phyloP scores from a whole-genome alignment of 495 filamentous ascomycete species.

The Penicillium parvum region DNA sequence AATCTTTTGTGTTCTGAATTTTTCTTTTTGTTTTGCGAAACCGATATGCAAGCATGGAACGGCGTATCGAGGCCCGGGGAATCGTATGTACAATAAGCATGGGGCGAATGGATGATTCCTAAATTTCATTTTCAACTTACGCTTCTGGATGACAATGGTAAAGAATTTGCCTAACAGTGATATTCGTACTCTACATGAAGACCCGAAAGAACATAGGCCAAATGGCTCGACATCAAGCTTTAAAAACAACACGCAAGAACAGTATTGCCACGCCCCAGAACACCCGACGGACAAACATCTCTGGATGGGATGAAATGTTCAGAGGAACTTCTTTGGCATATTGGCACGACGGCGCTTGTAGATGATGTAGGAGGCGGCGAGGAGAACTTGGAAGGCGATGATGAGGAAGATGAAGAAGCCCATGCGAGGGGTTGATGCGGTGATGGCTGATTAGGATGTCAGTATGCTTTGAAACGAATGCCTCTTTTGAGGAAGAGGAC shows the following conservation, averaged over 20 bases:
- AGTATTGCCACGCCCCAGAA: conserved; percentile 1
- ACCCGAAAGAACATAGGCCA: conserved; percentile 7
- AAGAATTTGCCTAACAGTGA: background rate
- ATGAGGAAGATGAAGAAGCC: conserved; percentile 69
- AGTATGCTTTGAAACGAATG: conserved; percentile 3
- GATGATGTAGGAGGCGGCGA: conserved; percentile 63
- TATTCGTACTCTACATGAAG: conserved; percentile 24
- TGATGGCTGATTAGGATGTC: conserved; percentile 48
- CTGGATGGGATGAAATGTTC: conserved; percentile 11
- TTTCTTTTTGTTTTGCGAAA: conserved; percentile 15
- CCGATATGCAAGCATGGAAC: conserved; percentile 10
- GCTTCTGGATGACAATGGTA: too few relatives aligned
- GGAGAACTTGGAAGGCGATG: conserved; percentile 68
- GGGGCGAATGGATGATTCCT: conserved; percentile 13
- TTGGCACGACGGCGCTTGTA: conserved; percentile 77
- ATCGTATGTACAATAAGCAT: conserved; percentile 22
- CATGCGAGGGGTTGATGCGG: conserved; percentile 59
- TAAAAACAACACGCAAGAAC: conserved; percentile 17
- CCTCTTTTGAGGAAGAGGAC: background rate
- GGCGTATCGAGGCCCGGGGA: conserved; percentile 10
- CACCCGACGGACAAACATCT: background rate
- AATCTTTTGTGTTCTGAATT: conserved; percentile 6
- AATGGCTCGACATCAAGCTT: conserved; percentile 10
- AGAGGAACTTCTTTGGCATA: conserved; percentile 91
- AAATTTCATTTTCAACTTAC: conserved; percentile 2